Conservation (phyloP, 2,329 filamentous ascomycete genomes). For the Plenodomus lindquistii region DNA sequence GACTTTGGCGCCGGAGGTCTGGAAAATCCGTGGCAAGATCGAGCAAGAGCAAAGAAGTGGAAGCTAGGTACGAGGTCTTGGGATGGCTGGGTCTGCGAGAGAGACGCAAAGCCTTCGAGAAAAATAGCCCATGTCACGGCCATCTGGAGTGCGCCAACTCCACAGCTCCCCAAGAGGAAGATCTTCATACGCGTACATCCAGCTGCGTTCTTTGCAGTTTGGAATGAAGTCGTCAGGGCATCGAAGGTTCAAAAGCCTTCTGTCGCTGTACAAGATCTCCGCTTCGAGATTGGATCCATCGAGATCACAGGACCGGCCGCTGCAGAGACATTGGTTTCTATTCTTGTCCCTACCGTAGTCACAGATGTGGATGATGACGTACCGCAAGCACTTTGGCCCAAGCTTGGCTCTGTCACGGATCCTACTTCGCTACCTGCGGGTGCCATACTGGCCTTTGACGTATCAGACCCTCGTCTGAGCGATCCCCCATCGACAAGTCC, state of each 20-base stretch:
- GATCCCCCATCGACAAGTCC: constrained; percentile 68
- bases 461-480: constrained; percentile 77
- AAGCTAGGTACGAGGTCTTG: constrained; percentile 62
- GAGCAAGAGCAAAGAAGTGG: constrained; percentile 70
- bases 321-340: constrained; percentile 73
- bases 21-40: constrained; percentile 59
- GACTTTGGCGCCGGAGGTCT: constrained; percentile 56
- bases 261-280: constrained; percentile 68
- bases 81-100: constrained; percentile 62
- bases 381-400: constrained; percentile 40
- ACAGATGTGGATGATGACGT: constrained; percentile 25
- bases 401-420: constrained; percentile 35
- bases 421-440: constrained; percentile 70
- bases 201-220: constrained; percentile 72
- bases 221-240: constrained; percentile 63
- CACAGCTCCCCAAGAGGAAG: constrained; percentile 49
- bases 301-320: constrained; percentile 73
- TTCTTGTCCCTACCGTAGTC: constrained; percentile 58
- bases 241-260: constrained; percentile 64
- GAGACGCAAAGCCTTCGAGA: constrained; percentile 53
- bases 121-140: constrained; percentile 73
- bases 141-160: constrained; percentile 65
- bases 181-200: constrained; percentile 80
- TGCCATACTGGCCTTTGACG: constrained; percentile 71
- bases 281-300: constrained; percentile 74